Conservation (phyloP, 2,329 filamentous ascomycete species). For the Epichloe sp. region DNA sequence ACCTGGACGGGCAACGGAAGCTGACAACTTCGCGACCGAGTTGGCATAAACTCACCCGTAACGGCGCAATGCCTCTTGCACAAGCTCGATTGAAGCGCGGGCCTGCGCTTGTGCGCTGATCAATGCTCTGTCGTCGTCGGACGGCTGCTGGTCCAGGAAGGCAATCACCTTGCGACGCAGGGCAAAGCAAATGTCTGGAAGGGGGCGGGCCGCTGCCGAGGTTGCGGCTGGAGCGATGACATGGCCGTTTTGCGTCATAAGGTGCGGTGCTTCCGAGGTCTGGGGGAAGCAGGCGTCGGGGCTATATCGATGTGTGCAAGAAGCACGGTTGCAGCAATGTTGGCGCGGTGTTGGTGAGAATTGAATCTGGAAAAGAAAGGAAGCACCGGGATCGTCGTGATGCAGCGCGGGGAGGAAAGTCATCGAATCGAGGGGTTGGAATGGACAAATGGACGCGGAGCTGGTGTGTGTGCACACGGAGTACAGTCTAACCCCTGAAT, state of each 20-base stretch:
- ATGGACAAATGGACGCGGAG: not conserved
- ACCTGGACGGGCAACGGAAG: not conserved
- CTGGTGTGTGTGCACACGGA: too few species aligned
- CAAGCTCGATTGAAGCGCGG: slow-evolving; percentile 55
- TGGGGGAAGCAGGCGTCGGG: not conserved
- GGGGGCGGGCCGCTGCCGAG: not conserved
- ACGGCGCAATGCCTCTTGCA: slow-evolving; percentile 58
- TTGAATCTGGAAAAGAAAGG: not conserved
- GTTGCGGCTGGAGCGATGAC: slow-evolving; percentile 1
- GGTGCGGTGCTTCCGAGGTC: not conserved
- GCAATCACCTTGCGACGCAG: slow-evolving; percentile 47
- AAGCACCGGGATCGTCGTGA: not conserved
- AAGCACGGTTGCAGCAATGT: not conserved
- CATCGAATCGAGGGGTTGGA: not conserved
- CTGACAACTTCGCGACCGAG: not conserved
- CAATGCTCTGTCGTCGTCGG: slow-evolving; percentile 42
- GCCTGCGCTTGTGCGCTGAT: slow-evolving; percentile 61
- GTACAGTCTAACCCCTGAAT: too few species aligned
- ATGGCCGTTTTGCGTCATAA: slow-evolving; percentile 6
- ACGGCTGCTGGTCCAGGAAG: slow-evolving; percentile 48
- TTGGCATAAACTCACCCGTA: slow-evolving; percentile 50
- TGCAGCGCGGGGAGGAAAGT: not conserved
- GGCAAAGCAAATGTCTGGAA: slow-evolving; percentile 31
- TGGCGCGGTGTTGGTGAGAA: not conserved
- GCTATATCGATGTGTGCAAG: too few species aligned